Conservation (phyloP, 148 eudicot species). For the Silene uniflora region DNA sequence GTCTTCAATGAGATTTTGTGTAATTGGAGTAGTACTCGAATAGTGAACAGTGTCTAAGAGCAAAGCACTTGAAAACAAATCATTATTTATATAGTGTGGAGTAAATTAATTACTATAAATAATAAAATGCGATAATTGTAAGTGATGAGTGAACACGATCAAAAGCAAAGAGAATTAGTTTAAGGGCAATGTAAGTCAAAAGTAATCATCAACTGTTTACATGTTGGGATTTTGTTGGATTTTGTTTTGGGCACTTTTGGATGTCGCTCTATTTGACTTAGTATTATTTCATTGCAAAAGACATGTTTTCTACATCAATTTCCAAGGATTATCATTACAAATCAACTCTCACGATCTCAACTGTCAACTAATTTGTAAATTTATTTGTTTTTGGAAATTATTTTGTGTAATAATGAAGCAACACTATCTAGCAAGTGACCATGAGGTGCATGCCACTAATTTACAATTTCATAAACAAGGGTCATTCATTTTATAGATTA, state of each 20-base stretch:
- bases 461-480: too few relatives aligned
- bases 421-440: too few relatives aligned
- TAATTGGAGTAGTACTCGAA: too few relatives aligned
- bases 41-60: not conserved
- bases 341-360: not conserved
- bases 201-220: not conserved
- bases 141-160: conserved; percentile 6
- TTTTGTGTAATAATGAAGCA: not conserved
- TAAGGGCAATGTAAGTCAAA: conserved; percentile 14
- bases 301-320: conserved; percentile 18
- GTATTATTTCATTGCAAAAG: not conserved
- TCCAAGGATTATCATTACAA: conserved; percentile 14
- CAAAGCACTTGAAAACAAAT: not conserved
- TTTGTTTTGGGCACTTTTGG: conserved; percentile 14
- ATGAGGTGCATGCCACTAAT: too few relatives aligned
- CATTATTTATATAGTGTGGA: not conserved
- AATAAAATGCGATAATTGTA: not conserved
- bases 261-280: conserved; percentile 12
- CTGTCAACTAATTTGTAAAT: not conserved
- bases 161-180: not conserved
- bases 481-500: too few relatives aligned
- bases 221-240: conserved; percentile 10
- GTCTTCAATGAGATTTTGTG: too few relatives aligned
- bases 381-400: not conserved
- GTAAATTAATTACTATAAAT: not conserved